Conservation (phyloP, 768 basidiomycete species). For the Tricholomella constricta region DNA sequence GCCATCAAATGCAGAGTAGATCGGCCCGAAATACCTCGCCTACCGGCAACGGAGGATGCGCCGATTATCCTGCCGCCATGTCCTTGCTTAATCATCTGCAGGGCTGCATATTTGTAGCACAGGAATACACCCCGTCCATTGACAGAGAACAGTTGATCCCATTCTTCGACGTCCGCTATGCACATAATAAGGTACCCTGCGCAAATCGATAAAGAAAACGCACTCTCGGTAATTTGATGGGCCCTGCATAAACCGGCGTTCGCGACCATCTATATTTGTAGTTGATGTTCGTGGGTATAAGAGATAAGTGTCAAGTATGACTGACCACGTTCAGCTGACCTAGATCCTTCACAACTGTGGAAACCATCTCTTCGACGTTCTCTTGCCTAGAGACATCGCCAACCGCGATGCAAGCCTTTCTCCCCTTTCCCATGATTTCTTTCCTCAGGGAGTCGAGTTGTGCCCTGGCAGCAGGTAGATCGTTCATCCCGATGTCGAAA, state of each 20-base stretch:
- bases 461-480: conserved; percentile 22
- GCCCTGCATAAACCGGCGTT: conserved; percentile 33
- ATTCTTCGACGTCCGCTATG: conserved; percentile 26
- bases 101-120: conserved; percentile 35
- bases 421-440: conserved; percentile 18
- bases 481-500: conserved; percentile 43
- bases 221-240: conserved; percentile 24
- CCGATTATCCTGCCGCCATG: conserved; percentile 35
- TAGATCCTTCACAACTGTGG: conserved; percentile 10
- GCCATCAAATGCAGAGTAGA: not conserved
- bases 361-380: conserved; percentile 38
- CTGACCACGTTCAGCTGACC: conserved; percentile 34
- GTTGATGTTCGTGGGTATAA: not conserved
- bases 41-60: conserved; percentile 34
- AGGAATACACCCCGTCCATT: conserved; percentile 34
- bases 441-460: conserved; percentile 7
- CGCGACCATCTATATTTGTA: conserved; percentile 33
- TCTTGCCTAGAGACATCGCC: conserved; percentile 36
- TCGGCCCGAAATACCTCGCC: conserved; percentile 24
- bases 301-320: no score
- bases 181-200: not conserved
- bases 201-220: not conserved
- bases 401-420: conserved; percentile 6
- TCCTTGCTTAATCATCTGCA: conserved; percentile 37
- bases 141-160: conserved; percentile 27